phyloP scores from a whole-genome alignment of 768 basidiomycete genomes.

The Mycena latifolia region DNA sequence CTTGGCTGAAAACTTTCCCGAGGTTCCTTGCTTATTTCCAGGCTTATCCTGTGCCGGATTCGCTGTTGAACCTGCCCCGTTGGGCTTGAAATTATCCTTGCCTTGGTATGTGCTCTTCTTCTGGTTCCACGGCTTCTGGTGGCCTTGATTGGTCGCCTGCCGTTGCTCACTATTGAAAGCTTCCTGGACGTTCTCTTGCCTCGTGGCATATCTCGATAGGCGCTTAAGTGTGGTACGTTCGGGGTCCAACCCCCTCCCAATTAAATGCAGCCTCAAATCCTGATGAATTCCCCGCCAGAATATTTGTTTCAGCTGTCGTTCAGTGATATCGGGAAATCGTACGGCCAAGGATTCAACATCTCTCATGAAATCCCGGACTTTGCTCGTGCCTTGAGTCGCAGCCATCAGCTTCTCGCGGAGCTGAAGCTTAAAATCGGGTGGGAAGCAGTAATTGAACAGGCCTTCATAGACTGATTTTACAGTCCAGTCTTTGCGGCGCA shows the following conservation, averaged over 20 bases:
- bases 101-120: neutral
- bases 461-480: slow-evolving; percentile 13
- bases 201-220: neutral
- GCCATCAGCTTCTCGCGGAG: slow-evolving; percentile 33
- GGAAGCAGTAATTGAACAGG: slow-evolving; percentile 18
- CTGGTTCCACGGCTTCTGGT: neutral
- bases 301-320: slow-evolving; percentile 34
- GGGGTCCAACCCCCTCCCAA: slow-evolving; percentile 36
- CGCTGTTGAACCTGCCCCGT: neutral
- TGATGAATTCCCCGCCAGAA: slow-evolving; percentile 40
- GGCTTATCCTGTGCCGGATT: neutral
- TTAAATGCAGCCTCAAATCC: slow-evolving; percentile 36
- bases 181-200: slow-evolving; percentile 14
- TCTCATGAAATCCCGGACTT: neutral
- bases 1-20: neutral
- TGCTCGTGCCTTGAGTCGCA: slow-evolving; percentile 24
- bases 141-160: neutral
- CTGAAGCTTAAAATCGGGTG: no score
- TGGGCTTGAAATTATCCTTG: neutral
- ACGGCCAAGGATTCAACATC: slow-evolving; percentile 23
- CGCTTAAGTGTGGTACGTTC: neutral
- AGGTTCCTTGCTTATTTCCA: neutral
- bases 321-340: slow-evolving; percentile 36
- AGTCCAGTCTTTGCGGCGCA: slow-evolving; percentile 23
- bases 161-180: slow-evolving; percentile 2